A percentile compares a stretch with the other conserved stretches of the same genome.
phyloP scores from a whole-genome alignment of 176 grass and related monocot genomes.

The Coix lacrymajobi region DNA sequence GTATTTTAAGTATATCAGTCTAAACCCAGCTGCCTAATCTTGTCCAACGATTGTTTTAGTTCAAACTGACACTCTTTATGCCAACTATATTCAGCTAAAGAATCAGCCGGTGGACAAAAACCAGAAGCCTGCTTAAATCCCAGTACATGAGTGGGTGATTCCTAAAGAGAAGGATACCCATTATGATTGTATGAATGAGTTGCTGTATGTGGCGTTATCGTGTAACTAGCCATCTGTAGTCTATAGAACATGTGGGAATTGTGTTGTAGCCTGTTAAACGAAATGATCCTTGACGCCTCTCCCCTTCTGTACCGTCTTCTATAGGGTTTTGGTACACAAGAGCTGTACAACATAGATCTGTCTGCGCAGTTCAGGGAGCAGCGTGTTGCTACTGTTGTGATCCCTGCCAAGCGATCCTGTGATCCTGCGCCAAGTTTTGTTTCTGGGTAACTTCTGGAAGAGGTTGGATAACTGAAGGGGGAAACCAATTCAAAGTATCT shows the following conservation, averaged over 20 bases:
- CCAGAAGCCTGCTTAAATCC: slow-evolving; percentile 18
- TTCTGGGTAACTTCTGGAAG: slow-evolving; percentile 18
- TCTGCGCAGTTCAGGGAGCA: not conserved
- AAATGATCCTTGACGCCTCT: not conserved
- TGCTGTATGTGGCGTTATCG: not conserved
- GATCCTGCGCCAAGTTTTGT: slow-evolving; percentile 26
- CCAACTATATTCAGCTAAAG: slow-evolving; percentile 41
- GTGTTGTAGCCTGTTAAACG: slow-evolving; percentile 3
- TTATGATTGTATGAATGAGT: not conserved
- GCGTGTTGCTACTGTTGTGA: not conserved
- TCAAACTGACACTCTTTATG: slow-evolving; percentile 15
- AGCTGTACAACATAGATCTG: slow-evolving; percentile 22
- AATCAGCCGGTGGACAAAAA: slow-evolving; percentile 8
- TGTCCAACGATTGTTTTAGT: slow-evolving; percentile 7
- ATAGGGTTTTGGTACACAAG: slow-evolving; percentile 18
- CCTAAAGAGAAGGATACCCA: not conserved
- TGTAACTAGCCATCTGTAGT: slow-evolving; percentile 23
- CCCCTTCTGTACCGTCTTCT: not conserved
- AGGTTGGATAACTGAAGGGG: not conserved
- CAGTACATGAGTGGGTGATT: not conserved
- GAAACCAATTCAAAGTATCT: not conserved
- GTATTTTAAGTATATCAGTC: not conserved
- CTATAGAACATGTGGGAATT: not conserved
- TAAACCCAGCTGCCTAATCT: not conserved
- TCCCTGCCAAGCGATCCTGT: slow-evolving; percentile 6